Evolutionary conservation across 495 filamentous ascomycete species (phyloP).

Genomic region (Penicillium cataractarum): DNA sequence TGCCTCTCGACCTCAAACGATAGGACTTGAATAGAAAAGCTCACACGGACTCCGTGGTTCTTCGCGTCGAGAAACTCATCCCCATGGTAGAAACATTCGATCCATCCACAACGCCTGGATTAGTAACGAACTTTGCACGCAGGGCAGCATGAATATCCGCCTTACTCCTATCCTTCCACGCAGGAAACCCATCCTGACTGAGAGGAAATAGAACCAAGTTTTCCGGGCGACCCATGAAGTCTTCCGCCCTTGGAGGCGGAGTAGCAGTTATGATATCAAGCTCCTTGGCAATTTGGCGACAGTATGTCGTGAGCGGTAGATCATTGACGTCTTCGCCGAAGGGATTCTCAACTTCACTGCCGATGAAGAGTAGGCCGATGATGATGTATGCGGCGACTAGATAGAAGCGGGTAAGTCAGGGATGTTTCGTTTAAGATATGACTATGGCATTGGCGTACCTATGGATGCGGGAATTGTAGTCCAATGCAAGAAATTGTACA

Average conservation of each 20-base stretch:
- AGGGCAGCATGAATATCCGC: conserved; percentile 61
- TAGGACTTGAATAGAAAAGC: too few relatives aligned
- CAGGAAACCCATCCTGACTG: conserved; percentile 57
- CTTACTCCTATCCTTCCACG: conserved; percentile 65
- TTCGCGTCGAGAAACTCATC: conserved; percentile 13
- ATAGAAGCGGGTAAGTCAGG: background rate
- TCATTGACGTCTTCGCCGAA: conserved; percentile 90
- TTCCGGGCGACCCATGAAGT: conserved; percentile 57
- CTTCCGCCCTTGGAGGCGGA: conserved; percentile 54
- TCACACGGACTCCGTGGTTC: conserved; percentile 32
- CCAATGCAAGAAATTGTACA: conserved; percentile 64
- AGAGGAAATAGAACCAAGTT: conserved; percentile 74
- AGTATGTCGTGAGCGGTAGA: conserved; percentile 76
- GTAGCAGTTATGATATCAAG: conserved; percentile 70
- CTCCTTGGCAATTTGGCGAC: conserved; percentile 69
- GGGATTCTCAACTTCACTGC: conserved; percentile 86
- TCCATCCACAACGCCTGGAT: conserved; percentile 5
- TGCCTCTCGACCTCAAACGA: too few relatives aligned
- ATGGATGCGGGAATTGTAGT: conserved; percentile 85
- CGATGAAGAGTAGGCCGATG: conserved; percentile 80
- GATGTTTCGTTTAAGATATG: background rate
- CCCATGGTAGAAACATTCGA: conserved; percentile 35
- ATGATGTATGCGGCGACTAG: conserved; percentile 83
- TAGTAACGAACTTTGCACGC: conserved; percentile 45
- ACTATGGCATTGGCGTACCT: conserved; percentile 51